phyloP scores from a whole-genome alignment of 495 filamentous ascomycete species.

The Hypoxylon lienhwacheense region DNA sequence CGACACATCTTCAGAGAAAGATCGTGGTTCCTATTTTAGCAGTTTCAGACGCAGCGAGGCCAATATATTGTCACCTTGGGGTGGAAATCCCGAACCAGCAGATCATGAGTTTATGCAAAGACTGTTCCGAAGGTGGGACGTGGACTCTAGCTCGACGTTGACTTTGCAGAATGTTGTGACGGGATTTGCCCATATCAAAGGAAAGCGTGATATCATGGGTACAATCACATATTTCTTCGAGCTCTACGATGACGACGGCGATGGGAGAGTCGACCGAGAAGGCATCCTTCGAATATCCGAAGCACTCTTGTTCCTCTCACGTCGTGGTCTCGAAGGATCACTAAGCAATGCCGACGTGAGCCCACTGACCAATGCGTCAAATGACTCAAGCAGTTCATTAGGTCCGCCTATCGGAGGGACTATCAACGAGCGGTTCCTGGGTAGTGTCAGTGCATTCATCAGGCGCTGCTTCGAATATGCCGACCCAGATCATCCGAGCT shows the following conservation, averaged over 20 bases:
- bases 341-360: slow-evolving; percentile 55
- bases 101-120: slow-evolving; percentile 95
- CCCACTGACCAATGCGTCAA: slow-evolving; percentile 40
- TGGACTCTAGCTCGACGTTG: slow-evolving; percentile 69
- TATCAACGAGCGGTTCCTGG: slow-evolving; percentile 78
- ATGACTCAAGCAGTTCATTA: slow-evolving; percentile 32
- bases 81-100: slow-evolving; percentile 75
- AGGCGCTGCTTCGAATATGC: slow-evolving; percentile 97
- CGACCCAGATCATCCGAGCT: slow-evolving; percentile 79
- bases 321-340: slow-evolving; percentile 77
- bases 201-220: slow-evolving; percentile 92
- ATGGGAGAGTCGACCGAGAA: slow-evolving; percentile 94
- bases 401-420: slow-evolving; percentile 46
- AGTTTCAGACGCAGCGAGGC: slow-evolving; percentile 39
- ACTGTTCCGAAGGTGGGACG: slow-evolving; percentile 86
- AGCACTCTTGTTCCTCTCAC: slow-evolving; percentile 86
- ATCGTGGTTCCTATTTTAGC: slow-evolving; percentile 58
- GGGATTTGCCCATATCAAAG: slow-evolving; percentile 86
- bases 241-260: slow-evolving; percentile 88
- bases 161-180: slow-evolving; percentile 89
- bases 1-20: slow-evolving; percentile 55
- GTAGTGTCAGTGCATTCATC: slow-evolving; percentile 93
- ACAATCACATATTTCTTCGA: slow-evolving; percentile 97
- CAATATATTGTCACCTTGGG: slow-evolving; percentile 68
- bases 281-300: slow-evolving; percentile 95